Base-by-base conservation (phyloP, 2,329 filamentous ascomycete genomes). In the Ascochyta fabae region DNA sequence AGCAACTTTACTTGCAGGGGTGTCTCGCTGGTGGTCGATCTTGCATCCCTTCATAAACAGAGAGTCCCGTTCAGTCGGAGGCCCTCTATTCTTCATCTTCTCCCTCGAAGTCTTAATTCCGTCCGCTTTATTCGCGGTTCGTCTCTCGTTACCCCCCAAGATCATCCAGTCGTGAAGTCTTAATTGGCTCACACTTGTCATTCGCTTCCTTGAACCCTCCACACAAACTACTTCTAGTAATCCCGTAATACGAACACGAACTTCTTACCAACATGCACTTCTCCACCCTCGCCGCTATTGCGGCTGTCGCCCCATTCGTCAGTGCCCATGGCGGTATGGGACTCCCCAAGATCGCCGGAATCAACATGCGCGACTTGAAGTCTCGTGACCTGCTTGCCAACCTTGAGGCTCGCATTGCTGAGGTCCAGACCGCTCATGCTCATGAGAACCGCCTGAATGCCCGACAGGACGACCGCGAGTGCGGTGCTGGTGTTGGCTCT, bases 321-420 rank as follows among this genome's bases (percentile, higher is more conserved):
- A 61, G 35, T 47, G 74, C 71, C 40, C 74, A 76, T 60, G 68
- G 66, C 39, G 60, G 49, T n/a, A 59, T 59, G 15, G 59, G 59
- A 40, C 49, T 73, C 7, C 74, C 74, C 24, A 71, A 62, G 48
- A 72, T 76, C 41, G 61, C 68, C 26, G 74, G 74, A 43, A 51
- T 75, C 48, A 70, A 73, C 61, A 62, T 73, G 43, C 68, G 59
- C 38, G 71, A 75, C 46, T 59, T 75, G 53, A 75, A 70, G 63
- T 68, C 71, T 13, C 60, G 74, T 38, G 62, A 70, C 48, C 33
- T 75, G 49, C 66, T 75, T 44, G 65, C 61, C 49, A 68, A 55
- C 53, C 53, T 70, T 19, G 63, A 65, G 53, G 67, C 66, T 44
- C 65, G 64, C 46, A 65, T 66, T 36, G 62, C 61, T 24, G 66